Conservation (phyloP, 805 yeast species). For the Candida ovalis region DNA sequence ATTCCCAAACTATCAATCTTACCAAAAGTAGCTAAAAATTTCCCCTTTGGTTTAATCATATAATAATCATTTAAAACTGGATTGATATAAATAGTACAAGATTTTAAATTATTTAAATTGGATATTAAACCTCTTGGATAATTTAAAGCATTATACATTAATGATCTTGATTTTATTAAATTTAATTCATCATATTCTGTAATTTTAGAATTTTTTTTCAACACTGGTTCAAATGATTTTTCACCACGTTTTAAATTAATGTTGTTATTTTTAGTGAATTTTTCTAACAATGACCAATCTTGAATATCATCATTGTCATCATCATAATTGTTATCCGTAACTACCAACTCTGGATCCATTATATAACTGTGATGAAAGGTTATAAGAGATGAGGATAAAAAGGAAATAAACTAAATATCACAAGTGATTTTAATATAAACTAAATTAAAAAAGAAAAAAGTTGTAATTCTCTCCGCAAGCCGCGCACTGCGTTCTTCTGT, state of each 20-base stretch:
- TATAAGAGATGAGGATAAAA: too few relatives aligned
- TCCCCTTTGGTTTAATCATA: conserved; percentile 58
- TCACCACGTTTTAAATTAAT: conserved; percentile 69
- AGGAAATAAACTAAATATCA: too few relatives aligned
- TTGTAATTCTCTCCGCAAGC: too few relatives aligned
- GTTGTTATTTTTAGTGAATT: conserved; percentile 16
- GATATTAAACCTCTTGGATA: conserved; percentile 43
- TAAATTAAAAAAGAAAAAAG: too few relatives aligned
- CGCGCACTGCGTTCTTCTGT: too few relatives aligned
- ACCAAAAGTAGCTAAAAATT: conserved; percentile 73
- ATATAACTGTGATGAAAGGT: background rate
- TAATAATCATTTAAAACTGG: conserved; percentile 12
- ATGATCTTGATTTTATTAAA: conserved; percentile 52
- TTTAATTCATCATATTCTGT: conserved; percentile 27
- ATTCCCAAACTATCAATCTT: conserved; percentile 43
- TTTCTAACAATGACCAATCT: conserved; percentile 48
- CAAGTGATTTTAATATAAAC: too few relatives aligned
- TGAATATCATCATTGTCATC: conserved; percentile 44
- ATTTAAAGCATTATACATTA: conserved; percentile 68
- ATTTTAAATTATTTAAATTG: conserved; percentile 19
- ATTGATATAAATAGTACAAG: conserved; percentile 25
- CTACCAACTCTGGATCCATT: conserved; percentile 8
- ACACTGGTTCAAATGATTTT: conserved; percentile 73
- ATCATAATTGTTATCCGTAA: conserved; percentile 33
- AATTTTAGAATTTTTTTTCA: conserved; percentile 3